phyloP scores from a whole-genome alignment of 352 stramenopile genomes.

The Phytophthora sp. region DNA sequence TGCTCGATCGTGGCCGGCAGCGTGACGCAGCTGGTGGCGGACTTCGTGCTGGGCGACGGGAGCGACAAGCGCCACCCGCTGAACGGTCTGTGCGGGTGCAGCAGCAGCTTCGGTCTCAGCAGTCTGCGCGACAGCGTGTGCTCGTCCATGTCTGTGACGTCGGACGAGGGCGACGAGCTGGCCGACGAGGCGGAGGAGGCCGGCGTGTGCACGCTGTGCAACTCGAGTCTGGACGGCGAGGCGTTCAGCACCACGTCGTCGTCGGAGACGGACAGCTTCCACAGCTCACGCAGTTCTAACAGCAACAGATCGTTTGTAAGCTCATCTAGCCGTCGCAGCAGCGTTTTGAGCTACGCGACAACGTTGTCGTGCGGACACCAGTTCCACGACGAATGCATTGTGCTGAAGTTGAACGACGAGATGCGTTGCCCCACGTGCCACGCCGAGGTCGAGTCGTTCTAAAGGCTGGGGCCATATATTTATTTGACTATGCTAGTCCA shows the following conservation, averaged over 20 bases:
- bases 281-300: conserved; percentile 8
- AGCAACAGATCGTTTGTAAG: too few species aligned
- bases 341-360: conserved; percentile 38
- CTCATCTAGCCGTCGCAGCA: conserved; percentile 18
- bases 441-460: conserved; percentile 17
- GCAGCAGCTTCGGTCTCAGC: conserved; percentile 4
- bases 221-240: conserved; percentile 17
- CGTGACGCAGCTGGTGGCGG: conserved; percentile 31
- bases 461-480: too few species aligned
- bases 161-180: conserved; percentile 22
- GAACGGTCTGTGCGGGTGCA: conserved; percentile 10
- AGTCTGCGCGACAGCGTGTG: conserved; percentile 10
- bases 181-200: conserved; percentile 8
- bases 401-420: conserved; percentile 51
- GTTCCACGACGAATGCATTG: conserved; percentile 72
- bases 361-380: conserved; percentile 53
- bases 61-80: conserved; percentile 31
- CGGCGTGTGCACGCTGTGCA: conserved; percentile 24
- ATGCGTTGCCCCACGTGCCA: conserved; percentile 49
- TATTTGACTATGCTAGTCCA: neutral
- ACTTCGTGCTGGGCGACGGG: conserved; percentile 39
- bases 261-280: conserved; percentile 1
- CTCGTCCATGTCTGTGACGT: conserved; percentile 16
- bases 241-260: neutral
- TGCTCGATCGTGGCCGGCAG: conserved; percentile 32